phyloP scores from a whole-genome alignment of 306 rosid species.

The Inga leiocalycina region DNA sequence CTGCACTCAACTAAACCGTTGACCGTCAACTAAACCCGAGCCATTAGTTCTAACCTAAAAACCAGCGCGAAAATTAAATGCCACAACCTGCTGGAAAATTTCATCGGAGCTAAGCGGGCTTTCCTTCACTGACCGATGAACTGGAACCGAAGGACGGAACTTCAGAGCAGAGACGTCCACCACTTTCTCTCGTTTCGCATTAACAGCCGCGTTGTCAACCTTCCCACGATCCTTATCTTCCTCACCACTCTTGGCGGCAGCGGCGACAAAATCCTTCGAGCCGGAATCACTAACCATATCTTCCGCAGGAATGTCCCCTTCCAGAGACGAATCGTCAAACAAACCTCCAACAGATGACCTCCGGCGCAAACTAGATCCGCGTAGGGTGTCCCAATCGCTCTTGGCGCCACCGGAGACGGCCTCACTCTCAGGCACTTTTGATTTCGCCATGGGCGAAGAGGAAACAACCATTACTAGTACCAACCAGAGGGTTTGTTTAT shows the following conservation, averaged over 20 bases:
- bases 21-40: background rate
- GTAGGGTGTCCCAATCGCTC: conserved; percentile 41
- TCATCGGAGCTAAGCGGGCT: conserved; percentile 93
- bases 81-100: conserved; percentile 78
- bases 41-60: background rate
- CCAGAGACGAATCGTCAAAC: conserved; percentile 38
- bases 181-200: conserved; percentile 30
- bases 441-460: conserved; percentile 56
- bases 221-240: conserved; percentile 38
- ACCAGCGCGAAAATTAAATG: background rate
- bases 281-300: conserved; percentile 42
- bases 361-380: conserved; percentile 46
- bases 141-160: conserved; percentile 76
- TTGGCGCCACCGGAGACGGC: conserved; percentile 16
- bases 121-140: conserved; percentile 77
- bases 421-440: conserved; percentile 44
- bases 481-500: background rate
- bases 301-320: conserved; percentile 35
- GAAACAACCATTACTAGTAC: background rate
- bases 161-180: conserved; percentile 38
- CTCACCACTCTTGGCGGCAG: conserved; percentile 21
- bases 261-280: conserved; percentile 30
- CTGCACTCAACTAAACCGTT: background rate
- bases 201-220: conserved; percentile 15
- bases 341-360: conserved; percentile 38